Evolutionary conservation across 805 yeast species (phyloP).

Genomic region (Pichia phayaonensis): DNA sequence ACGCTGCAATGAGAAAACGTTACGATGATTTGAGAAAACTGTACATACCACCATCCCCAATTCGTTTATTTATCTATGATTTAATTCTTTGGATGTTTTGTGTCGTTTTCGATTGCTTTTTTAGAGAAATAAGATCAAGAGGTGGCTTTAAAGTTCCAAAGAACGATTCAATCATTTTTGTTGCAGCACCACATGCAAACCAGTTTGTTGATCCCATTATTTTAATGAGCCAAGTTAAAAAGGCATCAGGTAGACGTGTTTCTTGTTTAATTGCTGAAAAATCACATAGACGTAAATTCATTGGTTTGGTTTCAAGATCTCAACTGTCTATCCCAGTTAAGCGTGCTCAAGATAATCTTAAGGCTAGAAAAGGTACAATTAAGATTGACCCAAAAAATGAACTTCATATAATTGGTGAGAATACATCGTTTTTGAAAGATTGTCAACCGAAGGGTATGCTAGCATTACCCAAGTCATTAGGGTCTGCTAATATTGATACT

Average conservation of each 20-base stretch:
- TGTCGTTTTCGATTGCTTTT: conserved; percentile 49
- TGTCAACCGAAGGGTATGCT: conserved; percentile 60
- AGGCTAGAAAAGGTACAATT: conserved; percentile 59
- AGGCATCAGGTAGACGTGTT: conserved; percentile 39
- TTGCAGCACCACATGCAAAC: conserved; percentile 80
- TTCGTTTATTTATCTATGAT: conserved; percentile 41
- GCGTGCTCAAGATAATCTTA: conserved; percentile 83
- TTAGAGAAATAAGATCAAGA: conserved; percentile 65
- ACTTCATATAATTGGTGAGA: conserved; percentile 44
- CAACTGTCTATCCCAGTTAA: conserved; percentile 85
- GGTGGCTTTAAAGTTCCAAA: conserved; percentile 60
- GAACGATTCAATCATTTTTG: conserved; percentile 63
- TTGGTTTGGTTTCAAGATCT: conserved; percentile 70
- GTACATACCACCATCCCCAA: conserved; percentile 33
- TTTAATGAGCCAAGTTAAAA: conserved; percentile 69
- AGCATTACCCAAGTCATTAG: conserved; percentile 71
- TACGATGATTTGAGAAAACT: conserved; percentile 12
- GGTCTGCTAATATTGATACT: conserved; percentile 62
- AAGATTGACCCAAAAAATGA: conserved; percentile 40
- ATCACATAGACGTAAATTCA: conserved; percentile 41
- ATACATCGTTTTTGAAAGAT: conserved; percentile 55
- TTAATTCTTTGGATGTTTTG: conserved; percentile 41
- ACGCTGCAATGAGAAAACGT: conserved; percentile 1
- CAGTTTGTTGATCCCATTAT: conserved; percentile 76
- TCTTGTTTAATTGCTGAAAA: conserved; percentile 49